Percentiles rank a stretch among this genome's conserved stretches.
These are phyloP conservation scores for Carex arenaria DNA, from an alignment of 202 grass and related monocot species.

Conservation along the genomic window DNA sequence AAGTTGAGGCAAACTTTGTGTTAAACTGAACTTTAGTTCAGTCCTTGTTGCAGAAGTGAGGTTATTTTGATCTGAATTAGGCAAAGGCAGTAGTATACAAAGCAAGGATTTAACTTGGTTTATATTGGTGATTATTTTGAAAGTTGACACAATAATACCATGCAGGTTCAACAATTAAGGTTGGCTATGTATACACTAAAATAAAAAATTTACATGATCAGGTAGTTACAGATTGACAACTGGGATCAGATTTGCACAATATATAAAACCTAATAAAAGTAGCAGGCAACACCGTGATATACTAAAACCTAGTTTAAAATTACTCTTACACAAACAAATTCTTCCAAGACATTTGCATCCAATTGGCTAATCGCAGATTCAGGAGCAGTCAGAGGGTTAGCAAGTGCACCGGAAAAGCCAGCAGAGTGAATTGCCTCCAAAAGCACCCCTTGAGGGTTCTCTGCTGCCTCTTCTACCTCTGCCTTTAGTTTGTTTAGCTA, in stretches of 20 bases:
- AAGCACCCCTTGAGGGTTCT: slow-evolving; percentile 65
- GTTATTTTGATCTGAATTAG: not conserved
- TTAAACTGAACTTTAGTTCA: not conserved
- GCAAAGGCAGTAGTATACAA: not conserved
- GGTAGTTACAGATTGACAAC: not conserved
- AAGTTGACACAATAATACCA: not conserved
- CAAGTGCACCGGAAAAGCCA: slow-evolving; percentile 90
- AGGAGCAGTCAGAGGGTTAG: slow-evolving; percentile 70
- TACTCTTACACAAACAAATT: slow-evolving; percentile 60
- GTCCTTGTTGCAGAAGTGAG: not conserved
- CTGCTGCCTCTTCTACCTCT: slow-evolving; percentile 54
- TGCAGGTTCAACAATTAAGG: not conserved
- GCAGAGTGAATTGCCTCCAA: slow-evolving; percentile 88
- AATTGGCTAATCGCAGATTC: slow-evolving; percentile 57
- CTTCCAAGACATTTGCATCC: slow-evolving; percentile 51
- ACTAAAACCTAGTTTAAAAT: not conserved
- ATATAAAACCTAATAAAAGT: not conserved
- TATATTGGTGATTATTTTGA: not conserved
- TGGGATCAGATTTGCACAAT: not conserved
- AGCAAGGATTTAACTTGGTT: not conserved
- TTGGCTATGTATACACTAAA: not conserved
- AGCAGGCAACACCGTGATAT: not conserved
- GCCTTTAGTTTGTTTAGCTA: slow-evolving; percentile 55
- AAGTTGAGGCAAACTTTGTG: not conserved
- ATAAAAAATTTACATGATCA: not conserved